Evolutionary conservation across 2,329 filamentous ascomycete species (phyloP).

Genomic region (Colletotrichum spinosum): DNA sequence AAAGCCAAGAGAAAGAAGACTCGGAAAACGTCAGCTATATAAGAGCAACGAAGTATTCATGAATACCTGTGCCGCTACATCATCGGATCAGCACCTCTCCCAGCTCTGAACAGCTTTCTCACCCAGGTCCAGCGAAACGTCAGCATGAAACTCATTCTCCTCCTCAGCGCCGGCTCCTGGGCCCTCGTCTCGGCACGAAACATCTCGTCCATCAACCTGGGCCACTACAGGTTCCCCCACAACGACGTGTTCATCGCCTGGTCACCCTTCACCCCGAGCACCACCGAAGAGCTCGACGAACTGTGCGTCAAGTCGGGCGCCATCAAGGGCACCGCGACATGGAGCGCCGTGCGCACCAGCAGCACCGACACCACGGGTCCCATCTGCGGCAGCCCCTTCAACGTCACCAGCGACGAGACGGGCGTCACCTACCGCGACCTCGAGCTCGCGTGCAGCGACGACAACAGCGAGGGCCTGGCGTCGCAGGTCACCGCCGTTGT

Average conservation of each 20-base stretch:
- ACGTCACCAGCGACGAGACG: constrained; percentile 14
- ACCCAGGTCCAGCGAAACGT: too few species aligned
- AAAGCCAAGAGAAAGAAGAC: too few species aligned
- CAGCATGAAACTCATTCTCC: constrained; percentile 11
- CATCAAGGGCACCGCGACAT: constrained; percentile 16
- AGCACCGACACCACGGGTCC: constrained; percentile 19
- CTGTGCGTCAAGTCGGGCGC: constrained; percentile 11
- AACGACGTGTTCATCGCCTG: constrained; percentile 22
- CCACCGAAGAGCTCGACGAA: constrained; percentile 9
- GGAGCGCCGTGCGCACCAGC: constrained; percentile 9
- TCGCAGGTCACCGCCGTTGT: constrained; percentile 20
- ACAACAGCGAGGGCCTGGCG: background rate
- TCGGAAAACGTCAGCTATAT: too few species aligned
- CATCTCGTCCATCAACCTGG: constrained; percentile 26
- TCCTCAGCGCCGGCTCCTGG: constrained; percentile 5
- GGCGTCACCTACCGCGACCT: constrained; percentile 21
- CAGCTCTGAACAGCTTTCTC: too few species aligned
- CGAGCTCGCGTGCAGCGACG: constrained; percentile 31
- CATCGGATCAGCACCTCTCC: too few species aligned
- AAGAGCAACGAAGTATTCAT: too few species aligned
- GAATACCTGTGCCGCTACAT: too few species aligned
- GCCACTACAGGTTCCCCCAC: constrained; percentile 6
- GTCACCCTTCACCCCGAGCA: constrained; percentile 29
- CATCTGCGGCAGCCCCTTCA: constrained; percentile 33
- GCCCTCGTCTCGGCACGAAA: constrained; percentile 8